Percentiles rank a stretch among this genome's conserved stretches.
These are phyloP conservation scores for Hericium coralloides DNA, from an alignment of 768 basidiomycete genomes.

Conservation along the genomic window DNA sequence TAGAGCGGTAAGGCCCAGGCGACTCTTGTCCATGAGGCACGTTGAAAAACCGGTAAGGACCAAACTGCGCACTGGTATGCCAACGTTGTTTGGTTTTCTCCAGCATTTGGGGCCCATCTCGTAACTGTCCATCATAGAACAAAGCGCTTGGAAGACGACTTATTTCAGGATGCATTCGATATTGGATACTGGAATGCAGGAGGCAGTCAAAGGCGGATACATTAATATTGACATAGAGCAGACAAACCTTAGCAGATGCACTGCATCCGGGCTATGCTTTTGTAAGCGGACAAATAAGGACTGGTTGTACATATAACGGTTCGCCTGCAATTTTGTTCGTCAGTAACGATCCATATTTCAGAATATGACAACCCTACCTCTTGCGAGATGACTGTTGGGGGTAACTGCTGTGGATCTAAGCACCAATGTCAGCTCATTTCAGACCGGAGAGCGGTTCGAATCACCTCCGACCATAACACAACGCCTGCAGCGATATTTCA, in stretches of 20 bases:
- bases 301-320: conserved; percentile 72
- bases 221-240: background rate
- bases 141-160: conserved; percentile 79
- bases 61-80: conserved; percentile 73
- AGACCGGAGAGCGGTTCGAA: background rate
- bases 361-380: conserved; percentile 33
- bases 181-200: conserved; percentile 69
- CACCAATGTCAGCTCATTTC: background rate
- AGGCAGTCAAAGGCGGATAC: background rate
- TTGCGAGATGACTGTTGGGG: conserved; percentile 77
- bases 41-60: conserved; percentile 87
- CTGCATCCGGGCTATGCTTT: conserved; percentile 67
- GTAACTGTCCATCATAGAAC: conserved; percentile 75
- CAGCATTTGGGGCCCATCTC: conserved; percentile 87
- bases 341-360: background rate
- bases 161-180: conserved; percentile 98
- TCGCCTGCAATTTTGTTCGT: conserved; percentile 36
- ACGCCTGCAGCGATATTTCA: conserved; percentile 75
- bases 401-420: conserved; percentile 87
- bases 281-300: conserved; percentile 90
- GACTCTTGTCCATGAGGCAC: conserved; percentile 59
- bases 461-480: conserved; percentile 92
- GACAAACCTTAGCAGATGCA: conserved; percentile 78
- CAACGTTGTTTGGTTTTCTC: conserved; percentile 75
- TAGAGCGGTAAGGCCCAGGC: conserved; percentile 53